These are phyloP conservation scores for Pythium aquatile DNA, from an alignment of 352 stramenopile genomes.

Conservation along the genomic window DNA sequence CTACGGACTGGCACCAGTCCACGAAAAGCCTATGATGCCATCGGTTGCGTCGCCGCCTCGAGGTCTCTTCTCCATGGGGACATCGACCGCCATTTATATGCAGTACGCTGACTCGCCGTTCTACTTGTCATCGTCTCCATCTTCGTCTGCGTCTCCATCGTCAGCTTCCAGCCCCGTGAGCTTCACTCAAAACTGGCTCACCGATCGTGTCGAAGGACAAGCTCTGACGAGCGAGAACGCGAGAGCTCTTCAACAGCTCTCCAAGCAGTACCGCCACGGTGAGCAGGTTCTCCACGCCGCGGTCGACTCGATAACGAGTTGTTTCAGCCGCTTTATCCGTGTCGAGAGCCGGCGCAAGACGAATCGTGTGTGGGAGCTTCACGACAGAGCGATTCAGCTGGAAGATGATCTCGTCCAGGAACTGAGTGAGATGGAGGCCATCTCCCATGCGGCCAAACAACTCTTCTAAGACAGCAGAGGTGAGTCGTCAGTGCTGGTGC, in stretches of 20 bases:
- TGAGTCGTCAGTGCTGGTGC: too few relatives aligned
- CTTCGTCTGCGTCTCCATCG: background rate
- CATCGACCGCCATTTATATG: slow-evolving; percentile 2
- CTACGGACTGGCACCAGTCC: background rate
- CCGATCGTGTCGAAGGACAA: slow-evolving; percentile 5
- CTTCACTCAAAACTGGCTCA: background rate
- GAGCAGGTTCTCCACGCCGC: slow-evolving; percentile 42
- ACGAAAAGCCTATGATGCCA: background rate
- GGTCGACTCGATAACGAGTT: slow-evolving; percentile 45
- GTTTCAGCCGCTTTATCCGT: slow-evolving; percentile 60
- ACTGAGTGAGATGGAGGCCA: slow-evolving; percentile 39
- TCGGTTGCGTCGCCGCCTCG: background rate
- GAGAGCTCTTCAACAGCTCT: slow-evolving; percentile 24
- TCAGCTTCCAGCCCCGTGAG: background rate
- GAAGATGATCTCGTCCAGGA: slow-evolving; percentile 68
- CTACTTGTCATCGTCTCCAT: background rate
- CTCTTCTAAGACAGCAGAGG: slow-evolving; percentile 9
- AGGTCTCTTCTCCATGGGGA: slow-evolving; percentile 4
- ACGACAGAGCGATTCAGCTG: slow-evolving; percentile 51
- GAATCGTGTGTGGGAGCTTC: slow-evolving; percentile 36
- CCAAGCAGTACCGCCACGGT: slow-evolving; percentile 39
- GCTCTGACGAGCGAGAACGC: background rate
- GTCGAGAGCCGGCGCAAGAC: slow-evolving; percentile 40
- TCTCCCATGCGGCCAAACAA: slow-evolving; percentile 30
- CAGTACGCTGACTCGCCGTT: slow-evolving; percentile 2